Evolutionary conservation across 305 asterid genomes (phyloP), one percentile per base, ranked within the genome.

Genomic region (Rubia tinctorum): DNA sequence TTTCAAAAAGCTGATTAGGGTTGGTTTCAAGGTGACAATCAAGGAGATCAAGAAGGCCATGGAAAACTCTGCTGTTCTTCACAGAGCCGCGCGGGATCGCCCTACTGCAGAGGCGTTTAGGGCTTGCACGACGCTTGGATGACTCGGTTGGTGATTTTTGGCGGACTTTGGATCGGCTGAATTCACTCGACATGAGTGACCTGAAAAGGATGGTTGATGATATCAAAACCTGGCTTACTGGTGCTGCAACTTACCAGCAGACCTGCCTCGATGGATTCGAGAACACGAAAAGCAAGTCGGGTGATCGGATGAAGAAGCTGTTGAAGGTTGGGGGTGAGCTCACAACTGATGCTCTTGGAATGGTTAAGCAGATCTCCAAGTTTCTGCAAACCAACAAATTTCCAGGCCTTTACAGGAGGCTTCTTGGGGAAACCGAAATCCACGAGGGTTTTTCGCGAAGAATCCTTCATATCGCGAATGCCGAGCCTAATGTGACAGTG

Each of bases 251-350:
- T 1, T 68, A 20, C 40, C 75, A 62, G 18, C 55, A 73, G 85
- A 88, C 98, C 1, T 95, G 99, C 74, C 23, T 89, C 14, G 96
- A 92, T 43, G 91, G 89, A n/a, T 90, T 95, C 42, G 83, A 92
- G 79, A 86, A 89, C 78, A 87, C 92, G 34, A 90, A 89, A 7
- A 78, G 83, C 2, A 86, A 86, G 9, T 79, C 93, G 0, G 95
- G 92, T 0, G 89, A 86, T 58, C 73, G 74, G 66, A 81, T 84
- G 87, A 77, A 79, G 71, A 60, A 73, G 66, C 18, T 84, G 2
- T 45, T 84, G 66, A 75, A 68, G n/a, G 74, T 85, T 1, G 85
- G 91, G 3, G 76, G 82, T 8, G 90, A 91, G 76, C 78, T 94
- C 23, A 71, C 91, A 8, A 89, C 97, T 78, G 92, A 94, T 68